Percentiles rank a stretch among this genome's conserved stretches.
Conservation (phyloP, 192 early-diverging fungal species). For the Podila verticillata region DNA sequence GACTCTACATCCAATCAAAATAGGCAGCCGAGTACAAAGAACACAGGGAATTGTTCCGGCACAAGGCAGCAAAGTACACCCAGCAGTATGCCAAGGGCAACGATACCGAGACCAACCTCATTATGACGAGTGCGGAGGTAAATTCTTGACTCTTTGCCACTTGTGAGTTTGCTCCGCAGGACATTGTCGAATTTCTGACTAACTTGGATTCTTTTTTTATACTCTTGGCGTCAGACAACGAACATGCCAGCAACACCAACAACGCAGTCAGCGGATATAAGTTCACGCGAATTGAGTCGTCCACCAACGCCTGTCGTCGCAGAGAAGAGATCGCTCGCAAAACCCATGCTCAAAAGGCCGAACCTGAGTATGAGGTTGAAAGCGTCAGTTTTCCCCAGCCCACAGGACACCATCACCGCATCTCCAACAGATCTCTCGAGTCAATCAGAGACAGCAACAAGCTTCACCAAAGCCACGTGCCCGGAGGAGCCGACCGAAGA, state of each 20-base stretch:
- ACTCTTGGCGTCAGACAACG: too few relatives aligned
- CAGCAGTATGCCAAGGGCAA: slow-evolving; percentile 41
- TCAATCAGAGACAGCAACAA: too few relatives aligned
- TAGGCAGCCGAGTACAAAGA: slow-evolving; percentile 66
- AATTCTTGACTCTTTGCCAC: not conserved
- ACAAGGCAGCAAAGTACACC: slow-evolving; percentile 57
- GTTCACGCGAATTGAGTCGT: too few relatives aligned
- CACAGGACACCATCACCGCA: not conserved
- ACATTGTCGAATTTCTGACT: not conserved
- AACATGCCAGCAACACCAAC: not conserved
- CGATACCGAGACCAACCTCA: not conserved
- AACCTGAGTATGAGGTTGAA: not conserved
- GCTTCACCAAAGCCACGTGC: too few relatives aligned
- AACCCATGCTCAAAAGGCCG: slow-evolving; percentile 1
- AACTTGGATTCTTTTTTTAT: too few relatives aligned
- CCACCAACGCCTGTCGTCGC: not conserved
- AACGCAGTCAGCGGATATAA: not conserved
- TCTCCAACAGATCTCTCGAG: not conserved
- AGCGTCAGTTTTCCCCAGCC: not conserved
- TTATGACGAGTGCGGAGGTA: slow-evolving; percentile 8
- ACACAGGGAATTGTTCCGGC: slow-evolving; percentile 49
- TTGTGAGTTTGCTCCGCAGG: not conserved
- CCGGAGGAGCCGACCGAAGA: too few relatives aligned
- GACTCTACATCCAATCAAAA: not conserved
- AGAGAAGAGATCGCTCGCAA: not conserved